phyloP scores from a whole-genome alignment of 108 stramenopile genomes.

The Schizochytrium sp. region DNA sequence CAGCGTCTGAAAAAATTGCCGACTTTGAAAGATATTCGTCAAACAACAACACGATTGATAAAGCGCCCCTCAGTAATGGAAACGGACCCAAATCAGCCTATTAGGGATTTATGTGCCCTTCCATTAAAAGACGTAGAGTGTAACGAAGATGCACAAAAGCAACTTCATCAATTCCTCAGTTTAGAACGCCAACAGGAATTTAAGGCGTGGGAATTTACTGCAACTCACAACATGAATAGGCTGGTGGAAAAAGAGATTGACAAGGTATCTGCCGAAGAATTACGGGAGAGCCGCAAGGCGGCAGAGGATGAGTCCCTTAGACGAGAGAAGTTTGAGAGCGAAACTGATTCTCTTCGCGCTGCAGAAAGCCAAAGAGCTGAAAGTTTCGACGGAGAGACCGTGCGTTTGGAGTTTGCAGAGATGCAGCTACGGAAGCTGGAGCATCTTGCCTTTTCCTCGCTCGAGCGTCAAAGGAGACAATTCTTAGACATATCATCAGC shows the following conservation, averaged over 20 bases:
- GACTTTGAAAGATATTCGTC: no score
- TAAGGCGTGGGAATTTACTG: background rate
- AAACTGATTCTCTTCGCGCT: background rate
- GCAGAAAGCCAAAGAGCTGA: background rate
- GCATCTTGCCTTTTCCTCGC: background rate
- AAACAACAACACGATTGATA: no score
- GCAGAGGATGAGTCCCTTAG: background rate
- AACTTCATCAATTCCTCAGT: background rate
- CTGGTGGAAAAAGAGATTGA: background rate
- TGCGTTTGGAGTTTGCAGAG: conserved; percentile 2
- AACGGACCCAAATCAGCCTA: no score
- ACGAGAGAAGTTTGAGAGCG: background rate
- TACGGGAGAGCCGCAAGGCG: background rate
- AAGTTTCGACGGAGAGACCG: background rate
- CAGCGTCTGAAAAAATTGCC: no score
- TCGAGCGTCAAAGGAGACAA: background rate
- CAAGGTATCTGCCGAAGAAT: background rate
- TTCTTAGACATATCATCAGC: background rate
- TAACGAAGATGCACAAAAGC: background rate
- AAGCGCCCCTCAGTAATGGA: no score
- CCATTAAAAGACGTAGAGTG: background rate
- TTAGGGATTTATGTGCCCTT: background rate
- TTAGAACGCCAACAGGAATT: background rate
- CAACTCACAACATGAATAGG: background rate
- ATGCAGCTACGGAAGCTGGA: conserved; percentile 12